Evolutionary conservation across 805 yeast species (phyloP).

Genomic region (Kodamaea hsintzibuensis): DNA sequence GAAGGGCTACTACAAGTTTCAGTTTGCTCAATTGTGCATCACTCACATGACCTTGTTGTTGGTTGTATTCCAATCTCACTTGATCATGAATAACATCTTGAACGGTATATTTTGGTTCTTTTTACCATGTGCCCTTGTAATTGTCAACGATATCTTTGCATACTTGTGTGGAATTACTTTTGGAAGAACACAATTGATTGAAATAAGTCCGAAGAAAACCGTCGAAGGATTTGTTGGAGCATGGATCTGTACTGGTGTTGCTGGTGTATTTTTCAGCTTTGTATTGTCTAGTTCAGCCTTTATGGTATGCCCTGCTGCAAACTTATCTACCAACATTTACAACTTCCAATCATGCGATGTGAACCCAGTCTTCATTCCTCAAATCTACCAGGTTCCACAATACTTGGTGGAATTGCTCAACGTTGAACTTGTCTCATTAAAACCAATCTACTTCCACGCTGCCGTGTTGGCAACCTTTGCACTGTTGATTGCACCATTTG

Average conservation of each 20-base stretch:
- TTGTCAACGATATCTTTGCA: conserved; percentile 94
- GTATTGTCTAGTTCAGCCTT: conserved; percentile 66
- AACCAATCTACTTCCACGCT: conserved; percentile 91
- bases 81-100: conserved; percentile 84
- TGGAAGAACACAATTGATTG: conserved; percentile 89
- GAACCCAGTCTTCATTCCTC: conserved; percentile 87
- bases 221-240: conserved; percentile 98
- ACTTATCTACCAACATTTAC: conserved; percentile 61
- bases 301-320: conserved; percentile 84
- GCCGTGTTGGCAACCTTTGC: conserved; percentile 89
- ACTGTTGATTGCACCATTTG: conserved; percentile 95
- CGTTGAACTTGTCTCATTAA: conserved; percentile 55
- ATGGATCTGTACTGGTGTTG: conserved; percentile 87
- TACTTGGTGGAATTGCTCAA: conserved; percentile 50
- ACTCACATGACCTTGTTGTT: conserved; percentile 91
- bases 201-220: conserved; percentile 94
- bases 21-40: conserved; percentile 88
- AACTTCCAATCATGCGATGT: conserved; percentile 71
- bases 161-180: conserved; percentile 96
- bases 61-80: conserved; percentile 92
- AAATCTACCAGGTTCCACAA: conserved; percentile 72
- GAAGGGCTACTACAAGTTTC: conserved; percentile 87
- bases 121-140: conserved; percentile 87
- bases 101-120: conserved; percentile 94
- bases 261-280: conserved; percentile 67